These are phyloP conservation scores for Bidens hawaiensis DNA, from an alignment of 140 eudicot genomes.

Conservation along the genomic window DNA sequence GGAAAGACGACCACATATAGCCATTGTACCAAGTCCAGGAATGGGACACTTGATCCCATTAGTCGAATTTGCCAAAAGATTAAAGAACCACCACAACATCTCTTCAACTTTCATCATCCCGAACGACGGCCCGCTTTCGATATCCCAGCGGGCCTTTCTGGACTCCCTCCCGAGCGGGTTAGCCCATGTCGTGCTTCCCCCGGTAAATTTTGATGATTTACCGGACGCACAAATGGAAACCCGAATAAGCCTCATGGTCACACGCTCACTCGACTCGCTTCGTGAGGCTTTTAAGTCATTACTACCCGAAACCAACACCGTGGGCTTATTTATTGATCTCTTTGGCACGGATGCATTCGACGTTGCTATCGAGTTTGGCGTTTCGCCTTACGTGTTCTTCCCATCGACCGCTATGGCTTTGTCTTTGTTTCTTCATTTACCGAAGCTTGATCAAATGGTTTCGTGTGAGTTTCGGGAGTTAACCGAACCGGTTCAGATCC, in stretches of 20 bases:
- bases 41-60: too few relatives aligned
- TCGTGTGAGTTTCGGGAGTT: constrained; percentile 44
- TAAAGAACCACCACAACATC: constrained; percentile 15
- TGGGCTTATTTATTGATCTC: constrained; percentile 50
- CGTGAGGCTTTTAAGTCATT: constrained; percentile 27
- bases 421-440: constrained; percentile 35
- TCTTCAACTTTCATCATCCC: too few relatives aligned
- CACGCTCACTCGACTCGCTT: constrained; percentile 43
- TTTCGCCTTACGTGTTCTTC: constrained; percentile 47
- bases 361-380: constrained; percentile 42
- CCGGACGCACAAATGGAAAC: constrained; percentile 28
- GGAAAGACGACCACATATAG: constrained; percentile 28
- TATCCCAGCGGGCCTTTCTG: too few relatives aligned
- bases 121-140: too few relatives aligned
- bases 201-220: constrained; percentile 22
- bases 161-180: constrained; percentile 33
- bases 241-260: constrained; percentile 28
- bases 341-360: constrained; percentile 58
- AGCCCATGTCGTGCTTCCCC: constrained; percentile 31
- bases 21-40: constrained; percentile 38
- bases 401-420: constrained; percentile 50
- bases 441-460: constrained; percentile 36
- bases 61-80: constrained; percentile 29
- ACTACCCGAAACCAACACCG: constrained; percentile 9
- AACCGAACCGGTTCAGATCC: constrained; percentile 49